Conservation (phyloP, 345 rosid species). For the Orychophragmus violaceus region DNA sequence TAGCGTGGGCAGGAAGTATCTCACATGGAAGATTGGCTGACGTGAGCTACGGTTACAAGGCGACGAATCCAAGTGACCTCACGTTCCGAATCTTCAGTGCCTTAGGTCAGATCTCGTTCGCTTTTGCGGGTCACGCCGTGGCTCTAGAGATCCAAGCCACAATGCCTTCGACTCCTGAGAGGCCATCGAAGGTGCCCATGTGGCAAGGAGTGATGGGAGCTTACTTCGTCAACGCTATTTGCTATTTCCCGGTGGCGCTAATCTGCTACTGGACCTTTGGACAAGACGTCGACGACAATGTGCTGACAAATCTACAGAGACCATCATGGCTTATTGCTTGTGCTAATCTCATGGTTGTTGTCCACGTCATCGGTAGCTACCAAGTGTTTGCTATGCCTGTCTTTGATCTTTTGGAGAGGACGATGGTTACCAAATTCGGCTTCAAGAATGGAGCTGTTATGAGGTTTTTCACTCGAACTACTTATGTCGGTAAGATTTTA, state of each 20-base stretch:
- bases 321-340: conserved; percentile 89
- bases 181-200: conserved; percentile 77
- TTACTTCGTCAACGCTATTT: conserved; percentile 75
- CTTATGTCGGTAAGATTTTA: conserved; percentile 67
- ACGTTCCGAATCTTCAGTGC: conserved; percentile 77
- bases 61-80: conserved; percentile 39
- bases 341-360: conserved; percentile 90
- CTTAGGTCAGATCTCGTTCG: conserved; percentile 78
- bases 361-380: conserved; percentile 93
- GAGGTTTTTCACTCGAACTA: conserved; percentile 60
- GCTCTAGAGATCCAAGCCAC: conserved; percentile 94
- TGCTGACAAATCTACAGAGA: conserved; percentile 49
- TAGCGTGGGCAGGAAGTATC: conserved; percentile 82
- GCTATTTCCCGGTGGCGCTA: conserved; percentile 93
- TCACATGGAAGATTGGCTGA: conserved; percentile 49
- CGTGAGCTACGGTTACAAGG: conserved; percentile 67
- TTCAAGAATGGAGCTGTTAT: conserved; percentile 55
- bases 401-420: conserved; percentile 63
- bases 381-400: conserved; percentile 99
- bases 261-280: conserved; percentile 86
- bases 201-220: conserved; percentile 87
- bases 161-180: conserved; percentile 81
- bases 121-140: conserved; percentile 93
- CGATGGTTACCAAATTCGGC: conserved; percentile 44
- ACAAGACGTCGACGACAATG: conserved; percentile 76